Evolutionary conservation across 164 flowering plant genomes (phyloP).

Genomic region (Dillenia turbinata): DNA sequence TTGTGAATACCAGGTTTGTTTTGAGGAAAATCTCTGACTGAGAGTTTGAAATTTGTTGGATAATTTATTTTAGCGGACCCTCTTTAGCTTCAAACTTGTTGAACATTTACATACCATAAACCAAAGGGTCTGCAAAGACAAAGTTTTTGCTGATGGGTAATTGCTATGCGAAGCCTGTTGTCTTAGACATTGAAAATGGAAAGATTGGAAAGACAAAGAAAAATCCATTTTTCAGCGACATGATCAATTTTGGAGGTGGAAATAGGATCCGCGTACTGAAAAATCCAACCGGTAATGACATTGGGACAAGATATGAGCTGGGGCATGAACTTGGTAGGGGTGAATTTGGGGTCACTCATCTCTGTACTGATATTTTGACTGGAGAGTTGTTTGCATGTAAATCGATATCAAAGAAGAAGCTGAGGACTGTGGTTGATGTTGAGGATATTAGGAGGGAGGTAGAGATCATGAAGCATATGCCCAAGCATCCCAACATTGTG

Average conservation of each 20-base stretch:
- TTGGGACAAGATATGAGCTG: slow-evolving; percentile 51
- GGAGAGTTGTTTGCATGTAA: slow-evolving; percentile 68
- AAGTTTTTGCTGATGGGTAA: slow-evolving; percentile 61
- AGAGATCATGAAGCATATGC: slow-evolving; percentile 80
- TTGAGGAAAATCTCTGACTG: too few relatives aligned
- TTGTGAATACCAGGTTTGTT: too few relatives aligned
- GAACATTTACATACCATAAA: too few relatives aligned
- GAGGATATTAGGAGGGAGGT: slow-evolving; percentile 90
- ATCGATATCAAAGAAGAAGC: slow-evolving; percentile 85
- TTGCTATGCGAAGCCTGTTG: slow-evolving; percentile 53
- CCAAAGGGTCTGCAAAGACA: too few relatives aligned
- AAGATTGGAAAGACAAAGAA: slow-evolving; percentile 36
- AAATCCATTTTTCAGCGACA: slow-evolving; percentile 57
- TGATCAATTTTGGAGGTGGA: slow-evolving; percentile 15
- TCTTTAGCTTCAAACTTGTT: too few relatives aligned
- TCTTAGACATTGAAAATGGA: slow-evolving; percentile 24
- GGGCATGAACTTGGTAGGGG: slow-evolving; percentile 85
- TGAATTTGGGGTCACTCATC: slow-evolving; percentile 76
- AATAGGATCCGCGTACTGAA: slow-evolving; percentile 46
- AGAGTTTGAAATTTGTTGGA: too few relatives aligned
- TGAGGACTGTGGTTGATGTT: slow-evolving; percentile 63
- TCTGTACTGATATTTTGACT: slow-evolving; percentile 57
- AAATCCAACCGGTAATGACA: slow-evolving; percentile 64
- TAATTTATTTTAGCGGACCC: too few relatives aligned
- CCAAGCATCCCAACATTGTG: slow-evolving; percentile 68